These are phyloP conservation scores for Penicillium decumbens DNA, from an alignment of 2,329 filamentous ascomycete species.

Conservation along the genomic window DNA sequence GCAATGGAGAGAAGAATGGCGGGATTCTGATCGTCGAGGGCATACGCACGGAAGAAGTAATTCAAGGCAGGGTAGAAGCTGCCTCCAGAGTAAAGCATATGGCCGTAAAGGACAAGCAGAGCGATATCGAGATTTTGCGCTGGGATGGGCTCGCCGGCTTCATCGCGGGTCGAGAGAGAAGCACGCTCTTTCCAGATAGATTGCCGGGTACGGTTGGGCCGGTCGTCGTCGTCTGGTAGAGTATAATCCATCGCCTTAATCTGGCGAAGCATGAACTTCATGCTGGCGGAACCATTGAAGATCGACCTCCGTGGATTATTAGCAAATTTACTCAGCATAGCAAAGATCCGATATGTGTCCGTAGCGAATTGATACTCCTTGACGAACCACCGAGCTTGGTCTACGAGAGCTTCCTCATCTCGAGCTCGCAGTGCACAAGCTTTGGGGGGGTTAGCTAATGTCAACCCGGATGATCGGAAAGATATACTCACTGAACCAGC, in stretches of 20 bases:
- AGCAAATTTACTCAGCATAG: constrained; percentile 69
- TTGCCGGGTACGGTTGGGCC: constrained; percentile 34
- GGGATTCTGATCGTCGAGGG: constrained; percentile 70
- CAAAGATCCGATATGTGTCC: constrained; percentile 79
- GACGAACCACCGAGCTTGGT: constrained; percentile 77
- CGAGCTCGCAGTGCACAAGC: constrained; percentile 77
- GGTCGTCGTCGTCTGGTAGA: constrained; percentile 44
- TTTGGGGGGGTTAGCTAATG: constrained; percentile 30
- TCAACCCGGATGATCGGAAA: neutral
- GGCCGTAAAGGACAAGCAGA: constrained; percentile 81
- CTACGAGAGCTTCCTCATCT: constrained; percentile 70
- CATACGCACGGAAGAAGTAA: constrained; percentile 74
- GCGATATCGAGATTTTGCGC: constrained; percentile 64
- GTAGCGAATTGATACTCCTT: constrained; percentile 73
- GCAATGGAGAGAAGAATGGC: constrained; percentile 77
- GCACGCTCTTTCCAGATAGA: constrained; percentile 43
- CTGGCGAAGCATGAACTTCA: constrained; percentile 87
- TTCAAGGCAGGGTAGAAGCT: constrained; percentile 79
- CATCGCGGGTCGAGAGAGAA: constrained; percentile 38
- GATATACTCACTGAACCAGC: constrained; percentile 61
- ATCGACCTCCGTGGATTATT: constrained; percentile 57
- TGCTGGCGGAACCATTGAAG: constrained; percentile 74
- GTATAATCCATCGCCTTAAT: constrained; percentile 84
- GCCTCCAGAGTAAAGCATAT: constrained; percentile 78
- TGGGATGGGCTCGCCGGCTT: constrained; percentile 33